Conservation (phyloP, 2,329 filamentous ascomycete genomes). For the Botrytis fabae region DNA sequence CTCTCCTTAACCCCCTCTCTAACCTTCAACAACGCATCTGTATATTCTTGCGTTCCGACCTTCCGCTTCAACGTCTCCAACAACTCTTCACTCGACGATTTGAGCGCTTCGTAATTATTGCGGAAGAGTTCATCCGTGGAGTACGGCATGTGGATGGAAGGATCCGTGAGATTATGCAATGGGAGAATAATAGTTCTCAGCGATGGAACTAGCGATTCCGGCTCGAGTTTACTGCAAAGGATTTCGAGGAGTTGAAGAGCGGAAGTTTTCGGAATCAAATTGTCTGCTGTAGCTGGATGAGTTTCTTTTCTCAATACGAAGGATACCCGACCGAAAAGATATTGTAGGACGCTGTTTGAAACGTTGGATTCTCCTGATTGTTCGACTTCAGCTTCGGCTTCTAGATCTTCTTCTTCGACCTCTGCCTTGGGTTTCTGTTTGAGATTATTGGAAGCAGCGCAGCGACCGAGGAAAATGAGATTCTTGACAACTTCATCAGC, state of each 20-base stretch:
- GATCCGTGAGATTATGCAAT: conserved; percentile 82
- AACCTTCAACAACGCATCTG: conserved; percentile 70
- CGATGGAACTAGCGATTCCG: conserved; percentile 58
- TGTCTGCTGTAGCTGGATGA: conserved; percentile 58
- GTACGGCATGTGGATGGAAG: conserved; percentile 69
- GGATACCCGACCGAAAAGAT: conserved; percentile 76
- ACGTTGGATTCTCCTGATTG: conserved; percentile 26
- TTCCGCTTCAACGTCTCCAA: conserved; percentile 83
- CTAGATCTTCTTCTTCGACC: conserved; percentile 45
- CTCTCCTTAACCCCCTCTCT: conserved; percentile 70
- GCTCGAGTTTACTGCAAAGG: conserved; percentile 62
- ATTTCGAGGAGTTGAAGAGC: conserved; percentile 73
- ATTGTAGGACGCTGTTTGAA: conserved; percentile 59
- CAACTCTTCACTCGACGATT: conserved; percentile 70
- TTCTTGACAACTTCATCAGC: conserved; percentile 78
- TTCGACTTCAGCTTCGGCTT: conserved; percentile 43
- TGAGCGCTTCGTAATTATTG: conserved; percentile 67
- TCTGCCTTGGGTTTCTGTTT: conserved; percentile 47
- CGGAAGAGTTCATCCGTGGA: conserved; percentile 71
- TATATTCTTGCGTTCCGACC: conserved; percentile 77
- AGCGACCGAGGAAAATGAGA: conserved; percentile 75
- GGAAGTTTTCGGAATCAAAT: conserved; percentile 72
- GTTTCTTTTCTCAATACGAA: conserved; percentile 77
- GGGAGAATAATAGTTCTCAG: conserved; percentile 65
- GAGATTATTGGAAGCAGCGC: conserved; percentile 58